phyloP scores from a whole-genome alignment of 257 asterid genomes.

The Marsdenia floribunda region DNA sequence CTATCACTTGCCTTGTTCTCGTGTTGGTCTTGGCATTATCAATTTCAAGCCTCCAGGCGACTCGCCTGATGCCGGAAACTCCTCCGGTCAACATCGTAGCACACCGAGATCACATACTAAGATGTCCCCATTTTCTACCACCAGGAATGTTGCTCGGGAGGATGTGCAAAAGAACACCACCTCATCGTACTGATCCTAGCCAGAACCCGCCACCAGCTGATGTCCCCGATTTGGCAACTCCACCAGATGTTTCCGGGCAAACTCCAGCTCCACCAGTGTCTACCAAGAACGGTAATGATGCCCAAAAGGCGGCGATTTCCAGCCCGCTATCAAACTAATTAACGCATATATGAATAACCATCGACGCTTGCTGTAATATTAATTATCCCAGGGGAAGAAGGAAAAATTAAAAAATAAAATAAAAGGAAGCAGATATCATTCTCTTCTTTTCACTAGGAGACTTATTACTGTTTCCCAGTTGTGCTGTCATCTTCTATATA shows the following conservation, averaged over 20 bases:
- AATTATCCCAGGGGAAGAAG: too few relatives aligned
- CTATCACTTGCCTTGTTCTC: not conserved
- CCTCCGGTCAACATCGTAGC: not conserved
- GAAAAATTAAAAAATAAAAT: too few relatives aligned
- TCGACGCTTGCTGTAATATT: too few relatives aligned
- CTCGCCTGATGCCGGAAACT: not conserved
- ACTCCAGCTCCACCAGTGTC: not conserved
- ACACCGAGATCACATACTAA: not conserved
- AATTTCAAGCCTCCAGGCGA: not conserved
- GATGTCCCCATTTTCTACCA: slow-evolving; percentile 1
- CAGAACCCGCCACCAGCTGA: too few relatives aligned
- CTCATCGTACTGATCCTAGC: not conserved
- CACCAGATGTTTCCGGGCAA: too few relatives aligned
- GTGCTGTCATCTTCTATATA: not conserved
- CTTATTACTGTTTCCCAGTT: not conserved
- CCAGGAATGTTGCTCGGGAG: not conserved
- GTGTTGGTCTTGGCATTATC: not conserved
- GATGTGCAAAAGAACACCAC: not conserved
- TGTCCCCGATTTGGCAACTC: too few relatives aligned
- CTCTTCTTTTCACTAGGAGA: not conserved
- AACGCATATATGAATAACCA: too few relatives aligned
- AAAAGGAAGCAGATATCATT: not conserved
- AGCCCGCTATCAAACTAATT: not conserved
- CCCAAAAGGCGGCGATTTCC: not conserved
- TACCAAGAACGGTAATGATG: too few relatives aligned